A percentile compares a stretch with the other conserved stretches of the same genome.
Evolutionary conservation across 208 protist genomes (phyloP).

Genomic region (Crithidia acanthocephali): DNA sequence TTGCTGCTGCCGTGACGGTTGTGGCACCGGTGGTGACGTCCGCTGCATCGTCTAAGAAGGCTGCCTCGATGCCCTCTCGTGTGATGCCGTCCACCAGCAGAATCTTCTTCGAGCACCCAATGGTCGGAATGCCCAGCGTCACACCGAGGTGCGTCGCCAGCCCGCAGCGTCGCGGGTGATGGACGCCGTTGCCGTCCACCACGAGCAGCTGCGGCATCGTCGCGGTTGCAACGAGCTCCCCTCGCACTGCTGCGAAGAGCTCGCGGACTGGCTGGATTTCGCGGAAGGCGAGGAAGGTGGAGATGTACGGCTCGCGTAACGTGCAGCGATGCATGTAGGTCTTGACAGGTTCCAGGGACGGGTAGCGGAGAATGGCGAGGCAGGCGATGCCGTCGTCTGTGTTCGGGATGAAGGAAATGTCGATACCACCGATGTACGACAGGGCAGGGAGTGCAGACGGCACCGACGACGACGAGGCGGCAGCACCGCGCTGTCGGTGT

Average conservation of each 20-base stretch:
- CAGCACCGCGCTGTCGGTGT: too few species aligned
- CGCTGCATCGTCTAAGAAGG: neutral
- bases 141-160: conserved; percentile 96
- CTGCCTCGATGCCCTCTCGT: conserved; percentile 39
- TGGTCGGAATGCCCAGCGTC: conserved; percentile 84
- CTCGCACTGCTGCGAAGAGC: conserved; percentile 40
- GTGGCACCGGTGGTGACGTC: neutral
- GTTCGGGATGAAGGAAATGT: conserved; percentile 80
- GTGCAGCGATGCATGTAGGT: conserved; percentile 65
- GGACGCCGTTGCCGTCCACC: conserved; percentile 96
- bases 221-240: conserved; percentile 31
- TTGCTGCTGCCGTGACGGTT: neutral
- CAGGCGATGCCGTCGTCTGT: conserved; percentile 67
- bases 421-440: conserved; percentile 61
- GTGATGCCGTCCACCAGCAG: conserved; percentile 88
- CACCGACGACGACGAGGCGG: neutral
- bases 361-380: conserved; percentile 72
- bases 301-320: conserved; percentile 89
- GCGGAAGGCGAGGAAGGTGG: conserved; percentile 96
- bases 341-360: conserved; percentile 42
- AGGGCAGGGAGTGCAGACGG: conserved; percentile 29
- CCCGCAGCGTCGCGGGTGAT: conserved; percentile 94
- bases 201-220: conserved; percentile 88
- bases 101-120: conserved; percentile 94
- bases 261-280: conserved; percentile 76